Conservation (phyloP, 2,329 filamentous ascomycete species). For the Triangularia verruculosa region DNA sequence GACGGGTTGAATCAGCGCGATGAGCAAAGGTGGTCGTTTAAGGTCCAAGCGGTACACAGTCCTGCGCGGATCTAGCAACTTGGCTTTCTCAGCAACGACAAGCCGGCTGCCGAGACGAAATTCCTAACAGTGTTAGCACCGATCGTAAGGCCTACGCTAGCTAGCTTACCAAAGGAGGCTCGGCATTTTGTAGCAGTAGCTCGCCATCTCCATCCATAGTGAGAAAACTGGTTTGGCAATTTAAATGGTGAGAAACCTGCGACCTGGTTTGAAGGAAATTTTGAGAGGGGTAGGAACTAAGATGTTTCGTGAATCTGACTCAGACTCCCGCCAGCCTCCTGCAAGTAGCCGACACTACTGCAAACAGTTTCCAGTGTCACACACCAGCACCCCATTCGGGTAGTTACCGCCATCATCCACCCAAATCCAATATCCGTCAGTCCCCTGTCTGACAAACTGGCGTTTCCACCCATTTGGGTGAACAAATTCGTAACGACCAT, state of each 20-base stretch:
- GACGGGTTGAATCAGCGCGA: conserved; percentile 1
- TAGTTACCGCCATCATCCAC: conserved; percentile 6
- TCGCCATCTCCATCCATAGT: too few relatives aligned
- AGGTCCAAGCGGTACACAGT: conserved; percentile 8
- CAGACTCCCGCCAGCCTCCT: neutral
- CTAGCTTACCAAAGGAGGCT: conserved; percentile 9
- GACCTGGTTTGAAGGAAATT: neutral
- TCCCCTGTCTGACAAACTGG: too few relatives aligned
- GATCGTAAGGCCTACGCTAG: too few relatives aligned
- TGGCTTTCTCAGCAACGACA: conserved; percentile 5
- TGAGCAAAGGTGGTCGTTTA: conserved; percentile 2
- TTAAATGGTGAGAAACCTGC: too few relatives aligned
- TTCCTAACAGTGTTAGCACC: conserved; percentile 1
- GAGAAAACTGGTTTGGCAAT: too few relatives aligned
- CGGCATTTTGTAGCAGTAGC: neutral
- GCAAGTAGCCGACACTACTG: conserved; percentile 8
- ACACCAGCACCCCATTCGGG: too few relatives aligned
- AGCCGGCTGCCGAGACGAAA: conserved; percentile 7
- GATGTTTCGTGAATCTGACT: too few relatives aligned
- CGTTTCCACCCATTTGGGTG: too few relatives aligned
- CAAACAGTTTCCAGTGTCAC: conserved; percentile 7
- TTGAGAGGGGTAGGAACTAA: neutral
- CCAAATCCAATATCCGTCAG: conserved; percentile 2
- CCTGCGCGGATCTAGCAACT: neutral
- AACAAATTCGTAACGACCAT: too few relatives aligned